Evolutionary conservation across 2,329 filamentous ascomycete genomes (phyloP).

Genomic region (Pseudogymnoascus sp.): DNA sequence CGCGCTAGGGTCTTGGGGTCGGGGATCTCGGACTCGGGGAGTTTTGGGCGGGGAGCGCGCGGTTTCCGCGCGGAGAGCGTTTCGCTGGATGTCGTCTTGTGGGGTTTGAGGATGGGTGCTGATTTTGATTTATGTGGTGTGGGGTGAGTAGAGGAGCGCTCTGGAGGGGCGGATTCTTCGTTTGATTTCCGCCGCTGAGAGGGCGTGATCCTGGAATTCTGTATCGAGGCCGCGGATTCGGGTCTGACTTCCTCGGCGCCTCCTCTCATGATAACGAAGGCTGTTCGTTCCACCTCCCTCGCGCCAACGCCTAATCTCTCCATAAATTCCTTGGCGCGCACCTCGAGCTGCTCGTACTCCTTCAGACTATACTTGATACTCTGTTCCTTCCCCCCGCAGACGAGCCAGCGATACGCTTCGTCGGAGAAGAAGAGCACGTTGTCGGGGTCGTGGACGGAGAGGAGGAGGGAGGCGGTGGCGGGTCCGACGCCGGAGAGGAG

Average conservation of each 20-base stretch:
- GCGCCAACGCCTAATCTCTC: conserved; percentile 46
- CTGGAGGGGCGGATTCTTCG: neutral
- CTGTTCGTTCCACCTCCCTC: conserved; percentile 59
- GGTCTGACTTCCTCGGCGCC: neutral
- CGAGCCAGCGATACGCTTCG: conserved; percentile 66
- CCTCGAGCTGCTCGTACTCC: conserved; percentile 55
- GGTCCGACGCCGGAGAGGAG: conserved; percentile 67
- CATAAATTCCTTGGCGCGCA: conserved; percentile 34
- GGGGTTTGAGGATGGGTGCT: neutral
- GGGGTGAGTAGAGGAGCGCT: neutral
- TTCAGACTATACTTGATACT: conserved; percentile 60
- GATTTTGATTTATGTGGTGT: neutral
- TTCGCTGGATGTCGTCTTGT: neutral
- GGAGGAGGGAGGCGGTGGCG: conserved; percentile 66
- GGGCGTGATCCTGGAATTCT: neutral
- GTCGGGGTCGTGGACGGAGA: conserved; percentile 53
- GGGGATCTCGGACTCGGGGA: neutral
- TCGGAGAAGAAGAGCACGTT: conserved; percentile 69
- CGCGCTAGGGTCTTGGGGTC: neutral
- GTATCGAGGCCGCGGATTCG: neutral
- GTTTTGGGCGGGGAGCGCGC: neutral
- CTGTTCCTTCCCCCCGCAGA: conserved; percentile 40
- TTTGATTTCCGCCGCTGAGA: neutral
- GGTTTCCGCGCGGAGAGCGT: neutral
- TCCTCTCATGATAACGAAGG: conserved; percentile 52